Conservation (phyloP, 202 grass and related monocot genomes). For the Setaria viridis region DNA sequence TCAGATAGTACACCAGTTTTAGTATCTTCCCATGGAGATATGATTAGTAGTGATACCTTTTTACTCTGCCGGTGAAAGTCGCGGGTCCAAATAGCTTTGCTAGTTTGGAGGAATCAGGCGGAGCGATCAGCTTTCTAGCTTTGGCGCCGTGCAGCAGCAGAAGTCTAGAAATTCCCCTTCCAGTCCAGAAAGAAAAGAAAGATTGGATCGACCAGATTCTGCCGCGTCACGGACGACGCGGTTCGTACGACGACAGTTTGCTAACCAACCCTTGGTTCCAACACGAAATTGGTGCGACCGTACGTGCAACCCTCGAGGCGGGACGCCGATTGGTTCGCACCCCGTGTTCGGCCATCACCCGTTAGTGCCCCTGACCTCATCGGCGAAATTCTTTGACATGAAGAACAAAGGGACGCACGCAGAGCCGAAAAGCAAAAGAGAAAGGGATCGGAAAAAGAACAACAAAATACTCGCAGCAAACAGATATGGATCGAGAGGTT, state of each 20-base stretch:
- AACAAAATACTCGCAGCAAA: neutral
- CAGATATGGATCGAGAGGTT: neutral
- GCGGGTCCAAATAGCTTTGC: neutral
- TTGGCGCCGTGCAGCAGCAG: neutral
- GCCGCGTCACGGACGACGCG: slow-evolving; percentile 14
- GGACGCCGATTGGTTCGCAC: neutral
- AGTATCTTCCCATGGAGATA: no score
- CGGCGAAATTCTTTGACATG: neutral
- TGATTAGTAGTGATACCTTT: neutral
- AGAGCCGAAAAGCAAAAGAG: neutral
- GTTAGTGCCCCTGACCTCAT: neutral
- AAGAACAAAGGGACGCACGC: no score
- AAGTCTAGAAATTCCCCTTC: neutral
- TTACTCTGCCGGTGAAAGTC: neutral
- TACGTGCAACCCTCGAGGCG: neutral
- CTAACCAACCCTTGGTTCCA: neutral
- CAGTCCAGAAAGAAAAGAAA: no score
- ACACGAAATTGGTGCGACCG: neutral
- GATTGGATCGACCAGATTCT: neutral
- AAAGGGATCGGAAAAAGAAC: neutral
- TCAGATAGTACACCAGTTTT: no score
- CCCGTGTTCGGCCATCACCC: neutral
- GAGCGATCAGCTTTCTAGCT: neutral
- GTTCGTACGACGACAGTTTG: neutral
- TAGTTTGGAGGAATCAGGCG: neutral